Evolutionary conservation across 345 rosid species (phyloP), one percentile per base, ranked within the genome.

Genomic region (Carallia brachiata): DNA sequence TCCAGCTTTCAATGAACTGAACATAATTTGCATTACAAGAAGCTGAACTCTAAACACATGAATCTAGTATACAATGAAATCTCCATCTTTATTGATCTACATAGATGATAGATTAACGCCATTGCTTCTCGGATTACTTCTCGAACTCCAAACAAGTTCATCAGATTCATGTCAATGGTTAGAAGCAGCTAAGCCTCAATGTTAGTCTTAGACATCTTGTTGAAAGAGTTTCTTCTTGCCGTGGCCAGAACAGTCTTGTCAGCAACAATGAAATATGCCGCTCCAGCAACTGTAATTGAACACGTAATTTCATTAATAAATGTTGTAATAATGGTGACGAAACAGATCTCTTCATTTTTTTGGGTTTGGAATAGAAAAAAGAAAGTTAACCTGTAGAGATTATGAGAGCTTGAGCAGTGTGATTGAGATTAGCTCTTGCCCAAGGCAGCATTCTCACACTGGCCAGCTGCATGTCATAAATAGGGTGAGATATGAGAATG

Each of bases 331-430:
- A 40, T 16, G 19, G 6, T 17, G 1, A 54, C 34, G 4, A 12
- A 10, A 3, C 17, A 55, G 32, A 32, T 9, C 15, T 9, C 27
- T 55, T 55, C 27, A 8, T 27, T 55, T 19, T 23, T 3, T 55
- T 0, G 50, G 16, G 50, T 10, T 10, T 12, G 16, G 17, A 44
- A 44, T 44, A 16, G 50, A 44, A 44, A 12, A 44, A 2, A 39
- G 18, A 9, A 7, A 10, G 18, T 50, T 40, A 8, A 86, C 90
- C 90, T 73, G 90, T 79, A 64, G 95, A 91, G 65, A 94, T 70
- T 53, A 94, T 85, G 66, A 94, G 98, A 73, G 98, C 98, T 76
- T 94, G 98, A 70, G 97, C 97, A 19, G 97, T 86, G 82, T 75
- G 91, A 76, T 91, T 94, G 58, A 94, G 93, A 78, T 91, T 83